A percentile compares a stretch with the other conserved stretches of the same genome.
Conservation (phyloP, 1,284 basidiomycete genomes). For the Tilletia horrida region DNA sequence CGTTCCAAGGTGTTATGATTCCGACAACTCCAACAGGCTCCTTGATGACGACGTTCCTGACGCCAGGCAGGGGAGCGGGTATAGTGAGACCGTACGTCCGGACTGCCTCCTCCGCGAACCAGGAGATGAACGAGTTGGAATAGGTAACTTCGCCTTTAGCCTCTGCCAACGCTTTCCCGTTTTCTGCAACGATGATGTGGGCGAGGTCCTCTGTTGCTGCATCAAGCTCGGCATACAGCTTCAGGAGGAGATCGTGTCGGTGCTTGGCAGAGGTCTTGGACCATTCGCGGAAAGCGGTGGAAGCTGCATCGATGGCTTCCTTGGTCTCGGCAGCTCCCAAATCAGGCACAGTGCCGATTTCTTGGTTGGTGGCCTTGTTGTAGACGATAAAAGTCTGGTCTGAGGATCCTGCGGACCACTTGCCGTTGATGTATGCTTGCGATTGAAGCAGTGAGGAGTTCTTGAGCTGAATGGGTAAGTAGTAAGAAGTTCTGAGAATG, state of each 20-base stretch:
- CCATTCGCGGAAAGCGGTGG: conserved; percentile 45
- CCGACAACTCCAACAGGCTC: conserved; percentile 75
- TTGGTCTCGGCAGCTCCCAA: conserved; percentile 41
- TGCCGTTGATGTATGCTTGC: conserved; percentile 48
- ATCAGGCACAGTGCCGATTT: conserved; percentile 47
- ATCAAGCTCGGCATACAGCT: conserved; percentile 43
- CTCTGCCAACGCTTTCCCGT: conserved; percentile 50
- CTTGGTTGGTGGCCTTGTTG: conserved; percentile 52
- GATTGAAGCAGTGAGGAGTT: conserved; percentile 38
- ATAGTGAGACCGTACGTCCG: conserved; percentile 68
- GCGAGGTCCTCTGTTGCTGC: conserved; percentile 49
- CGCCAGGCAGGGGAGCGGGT: conserved; percentile 69
- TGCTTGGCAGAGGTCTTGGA: conserved; percentile 47
- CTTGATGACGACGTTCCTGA: conserved; percentile 86
- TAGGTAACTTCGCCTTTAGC: conserved; percentile 52
- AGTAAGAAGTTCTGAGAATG: background rate
- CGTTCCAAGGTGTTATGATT: conserved; percentile 56
- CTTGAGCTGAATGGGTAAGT: conserved; percentile 29
- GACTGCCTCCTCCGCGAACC: conserved; percentile 46
- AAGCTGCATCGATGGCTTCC: conserved; percentile 46
- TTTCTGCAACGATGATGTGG: conserved; percentile 52
- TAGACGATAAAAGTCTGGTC: conserved; percentile 43
- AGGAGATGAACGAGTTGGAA: conserved; percentile 51
- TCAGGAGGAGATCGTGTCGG: conserved; percentile 47
- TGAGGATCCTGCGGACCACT: conserved; percentile 40